A percentile compares a stretch with the other conserved stretches of the same genome.
Evolutionary conservation across 208 protist genomes (phyloP).

Genomic region (Acanthamoeba culbertsoni): DNA sequence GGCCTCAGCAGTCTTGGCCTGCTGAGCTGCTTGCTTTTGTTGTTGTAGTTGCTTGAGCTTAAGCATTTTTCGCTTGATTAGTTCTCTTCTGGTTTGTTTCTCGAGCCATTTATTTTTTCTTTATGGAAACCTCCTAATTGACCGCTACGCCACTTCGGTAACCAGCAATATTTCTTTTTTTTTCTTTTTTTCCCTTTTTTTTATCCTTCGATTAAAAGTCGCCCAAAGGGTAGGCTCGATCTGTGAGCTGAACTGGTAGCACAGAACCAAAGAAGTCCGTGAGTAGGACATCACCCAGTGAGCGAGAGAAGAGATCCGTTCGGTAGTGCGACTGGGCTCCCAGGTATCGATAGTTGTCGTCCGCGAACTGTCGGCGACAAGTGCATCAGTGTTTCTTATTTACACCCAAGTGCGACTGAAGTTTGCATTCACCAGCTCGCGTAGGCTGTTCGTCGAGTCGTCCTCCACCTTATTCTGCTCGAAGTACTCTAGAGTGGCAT

Average conservation of each 20-base stretch:
- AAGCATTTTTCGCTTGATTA: conserved; percentile 17
- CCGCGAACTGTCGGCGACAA: background rate
- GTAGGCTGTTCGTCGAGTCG: conserved; percentile 4
- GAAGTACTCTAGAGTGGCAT: conserved; percentile 85
- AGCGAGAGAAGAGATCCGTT: conserved; percentile 5
- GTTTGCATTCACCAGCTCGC: background rate
- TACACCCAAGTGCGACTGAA: background rate
- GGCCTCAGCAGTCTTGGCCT: background rate
- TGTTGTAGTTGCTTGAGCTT: conserved; percentile 65
- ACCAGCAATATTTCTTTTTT: background rate
- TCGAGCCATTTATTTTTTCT: too few species aligned
- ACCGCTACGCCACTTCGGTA: background rate
- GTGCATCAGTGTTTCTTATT: background rate
- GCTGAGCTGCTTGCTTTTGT: conserved; percentile 26
- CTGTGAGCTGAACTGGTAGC: background rate
- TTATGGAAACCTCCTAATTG: too few species aligned
- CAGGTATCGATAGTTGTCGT: conserved; percentile 12
- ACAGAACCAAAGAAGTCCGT: conserved; percentile 57
- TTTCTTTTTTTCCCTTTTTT: background rate
- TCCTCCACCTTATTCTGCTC: conserved; percentile 39
- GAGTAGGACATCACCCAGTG: background rate
- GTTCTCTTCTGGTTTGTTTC: too few species aligned
- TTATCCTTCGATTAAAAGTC: background rate
- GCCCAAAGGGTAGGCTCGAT: background rate
- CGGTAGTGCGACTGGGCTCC: conserved; percentile 32